These are phyloP conservation scores for Ensete ventricosum DNA, from an alignment of 176 grass and related monocot species.

Conservation along the genomic window DNA sequence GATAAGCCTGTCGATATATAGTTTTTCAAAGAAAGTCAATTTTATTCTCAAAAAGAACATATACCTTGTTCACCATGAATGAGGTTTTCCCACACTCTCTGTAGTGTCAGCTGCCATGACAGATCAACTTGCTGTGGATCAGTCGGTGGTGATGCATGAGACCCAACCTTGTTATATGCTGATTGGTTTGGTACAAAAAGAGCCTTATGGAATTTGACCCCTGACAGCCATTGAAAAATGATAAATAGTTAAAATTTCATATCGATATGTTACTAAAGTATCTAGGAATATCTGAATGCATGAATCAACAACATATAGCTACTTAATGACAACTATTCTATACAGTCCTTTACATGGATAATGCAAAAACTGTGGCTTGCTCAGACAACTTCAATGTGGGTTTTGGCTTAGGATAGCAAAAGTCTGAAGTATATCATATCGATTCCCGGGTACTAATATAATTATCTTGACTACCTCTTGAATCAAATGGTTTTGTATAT, in stretches of 20 bases:
- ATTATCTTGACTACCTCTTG: not conserved
- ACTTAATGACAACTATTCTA: not conserved
- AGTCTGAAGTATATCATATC: not conserved
- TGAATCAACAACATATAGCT: not conserved
- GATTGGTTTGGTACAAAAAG: constrained; percentile 96
- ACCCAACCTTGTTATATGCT: constrained; percentile 75
- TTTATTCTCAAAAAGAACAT: not conserved
- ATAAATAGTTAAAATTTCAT: not conserved
- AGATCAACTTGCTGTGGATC: constrained; percentile 77
- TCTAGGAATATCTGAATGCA: not conserved
- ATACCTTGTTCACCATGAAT: constrained; percentile 44
- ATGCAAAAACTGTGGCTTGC: not conserved
- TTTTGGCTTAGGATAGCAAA: not conserved
- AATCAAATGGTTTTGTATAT: too few species aligned
- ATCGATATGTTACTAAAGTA: not conserved
- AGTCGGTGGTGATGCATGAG: constrained; percentile 51
- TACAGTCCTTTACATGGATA: not conserved
- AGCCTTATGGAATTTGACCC: constrained; percentile 58
- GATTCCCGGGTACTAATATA: not conserved
- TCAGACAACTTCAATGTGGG: not conserved
- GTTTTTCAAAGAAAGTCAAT: not conserved
- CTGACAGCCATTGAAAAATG: constrained; percentile 25
- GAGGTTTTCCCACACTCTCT: constrained; percentile 80
- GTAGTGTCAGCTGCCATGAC: constrained; percentile 75
- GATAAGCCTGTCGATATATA: not conserved